Evolutionary conservation across 768 basidiomycete species (phyloP).

Genomic region (Mycena galopus): DNA sequence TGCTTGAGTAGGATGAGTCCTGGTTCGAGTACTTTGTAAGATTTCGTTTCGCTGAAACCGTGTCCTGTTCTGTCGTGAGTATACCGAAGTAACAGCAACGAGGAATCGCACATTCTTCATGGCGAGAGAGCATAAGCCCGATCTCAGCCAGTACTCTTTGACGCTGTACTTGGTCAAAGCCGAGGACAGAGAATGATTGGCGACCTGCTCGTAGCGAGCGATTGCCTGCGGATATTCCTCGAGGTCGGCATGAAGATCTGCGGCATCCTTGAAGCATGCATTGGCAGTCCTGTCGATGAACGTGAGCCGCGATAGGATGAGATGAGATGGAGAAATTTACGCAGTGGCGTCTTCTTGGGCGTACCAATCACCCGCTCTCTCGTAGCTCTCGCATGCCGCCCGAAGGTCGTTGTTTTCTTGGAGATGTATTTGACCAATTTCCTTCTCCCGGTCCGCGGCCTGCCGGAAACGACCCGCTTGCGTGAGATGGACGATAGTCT

Average conservation of each 20-base stretch:
- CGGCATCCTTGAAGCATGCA: slow-evolving; percentile 95
- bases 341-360: slow-evolving; percentile 96
- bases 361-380: slow-evolving; percentile 96
- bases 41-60: slow-evolving; percentile 85
- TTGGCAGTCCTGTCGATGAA: slow-evolving; percentile 83
- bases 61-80: slow-evolving; percentile 68
- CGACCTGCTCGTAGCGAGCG: slow-evolving; percentile 90
- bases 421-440: slow-evolving; percentile 95
- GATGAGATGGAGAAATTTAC: slow-evolving; percentile 56
- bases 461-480: slow-evolving; percentile 93
- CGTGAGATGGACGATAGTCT: slow-evolving; percentile 88
- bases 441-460: slow-evolving; percentile 97
- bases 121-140: slow-evolving; percentile 90
- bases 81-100: background rate
- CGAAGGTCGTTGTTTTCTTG: slow-evolving; percentile 83
- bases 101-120: slow-evolving; percentile 71
- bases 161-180: slow-evolving; percentile 97
- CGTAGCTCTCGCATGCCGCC: slow-evolving; percentile 92
- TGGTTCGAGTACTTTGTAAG: slow-evolving; percentile 81
- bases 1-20: slow-evolving; percentile 88
- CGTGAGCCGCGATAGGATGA: slow-evolving; percentile 9
- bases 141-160: slow-evolving; percentile 96
- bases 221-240: slow-evolving; percentile 90
- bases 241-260: slow-evolving; percentile 92
- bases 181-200: slow-evolving; percentile 82